These are phyloP conservation scores for Microbotryum scabiosae DNA, from an alignment of 1,284 basidiomycete genomes.

Conservation along the genomic window DNA sequence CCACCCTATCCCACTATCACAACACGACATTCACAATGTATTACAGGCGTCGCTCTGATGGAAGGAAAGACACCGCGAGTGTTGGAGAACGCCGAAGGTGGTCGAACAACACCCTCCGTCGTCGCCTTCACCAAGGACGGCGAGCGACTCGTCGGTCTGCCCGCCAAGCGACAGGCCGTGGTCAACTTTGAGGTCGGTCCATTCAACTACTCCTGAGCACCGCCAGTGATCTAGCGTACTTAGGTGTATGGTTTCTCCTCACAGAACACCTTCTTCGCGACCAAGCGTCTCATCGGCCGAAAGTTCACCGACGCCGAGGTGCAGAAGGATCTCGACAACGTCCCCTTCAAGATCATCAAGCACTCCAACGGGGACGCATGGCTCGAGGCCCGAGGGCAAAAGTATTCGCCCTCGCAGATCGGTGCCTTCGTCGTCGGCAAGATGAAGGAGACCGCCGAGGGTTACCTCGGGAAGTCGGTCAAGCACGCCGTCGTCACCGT, in stretches of 20 bases:
- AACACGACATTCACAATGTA: no score
- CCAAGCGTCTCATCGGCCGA: slow-evolving; percentile 94
- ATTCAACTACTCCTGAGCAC: neutral
- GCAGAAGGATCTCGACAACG: slow-evolving; percentile 67
- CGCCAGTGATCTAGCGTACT: no score
- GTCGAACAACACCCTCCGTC: slow-evolving; percentile 93
- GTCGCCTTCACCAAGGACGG: slow-evolving; percentile 90
- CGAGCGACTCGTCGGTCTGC: slow-evolving; percentile 65
- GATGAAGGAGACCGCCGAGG: slow-evolving; percentile 92
- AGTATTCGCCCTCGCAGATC: slow-evolving; percentile 54
- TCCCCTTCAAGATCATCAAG: slow-evolving; percentile 56
- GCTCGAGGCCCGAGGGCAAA: slow-evolving; percentile 62
- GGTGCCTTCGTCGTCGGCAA: slow-evolving; percentile 81
- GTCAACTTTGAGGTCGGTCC: slow-evolving; percentile 61
- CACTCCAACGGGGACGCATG: slow-evolving; percentile 54
- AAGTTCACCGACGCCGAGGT: slow-evolving; percentile 91
- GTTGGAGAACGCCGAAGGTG: slow-evolving; percentile 96
- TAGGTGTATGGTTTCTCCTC: no score
- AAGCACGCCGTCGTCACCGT: slow-evolving; percentile 90
- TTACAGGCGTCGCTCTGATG: slow-evolving; percentile 21
- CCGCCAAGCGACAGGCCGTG: slow-evolving; percentile 94
- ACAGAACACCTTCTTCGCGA: slow-evolving; percentile 82
- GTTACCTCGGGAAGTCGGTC: slow-evolving; percentile 84
- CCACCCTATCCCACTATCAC: no score
- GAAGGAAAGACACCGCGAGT: slow-evolving; percentile 61